Conservation (phyloP, 108 stramenopile genomes). For the Craspedostauros australis region DNA sequence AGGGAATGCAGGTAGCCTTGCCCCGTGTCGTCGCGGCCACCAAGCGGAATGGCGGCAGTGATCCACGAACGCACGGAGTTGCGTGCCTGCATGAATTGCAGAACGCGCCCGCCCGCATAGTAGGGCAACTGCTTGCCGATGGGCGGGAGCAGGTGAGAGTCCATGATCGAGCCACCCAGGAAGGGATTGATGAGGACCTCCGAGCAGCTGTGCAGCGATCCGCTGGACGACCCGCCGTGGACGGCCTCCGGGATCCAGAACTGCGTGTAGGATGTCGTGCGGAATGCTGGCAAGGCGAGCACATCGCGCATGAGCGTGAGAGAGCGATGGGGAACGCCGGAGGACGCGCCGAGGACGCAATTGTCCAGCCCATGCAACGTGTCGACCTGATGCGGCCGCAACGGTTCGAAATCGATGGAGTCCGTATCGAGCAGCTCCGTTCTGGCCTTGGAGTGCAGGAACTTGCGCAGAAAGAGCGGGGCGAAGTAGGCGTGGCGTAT, state of each 20-base stretch:
- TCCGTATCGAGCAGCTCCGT: constrained; percentile 27
- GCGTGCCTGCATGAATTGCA: constrained; percentile 81
- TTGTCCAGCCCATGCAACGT: constrained; percentile 35
- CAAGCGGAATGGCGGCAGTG: constrained; percentile 59
- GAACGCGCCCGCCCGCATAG: constrained; percentile 53
- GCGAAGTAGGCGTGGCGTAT: constrained; percentile 64
- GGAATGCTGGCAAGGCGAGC: constrained; percentile 69
- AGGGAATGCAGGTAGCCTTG: constrained; percentile 66
- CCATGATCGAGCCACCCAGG: constrained; percentile 78
- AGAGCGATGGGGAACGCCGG: constrained; percentile 78
- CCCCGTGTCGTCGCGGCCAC: constrained; percentile 76
- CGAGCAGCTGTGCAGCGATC: constrained; percentile 62
- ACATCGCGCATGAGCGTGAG: constrained; percentile 82
- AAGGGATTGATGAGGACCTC: constrained; percentile 77
- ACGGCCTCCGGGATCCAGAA: constrained; percentile 84
- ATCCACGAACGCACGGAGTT: constrained; percentile 81
- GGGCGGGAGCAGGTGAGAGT: constrained; percentile 69
- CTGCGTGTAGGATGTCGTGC: constrained; percentile 76
- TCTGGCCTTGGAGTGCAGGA: constrained; percentile 51
- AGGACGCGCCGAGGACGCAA: constrained; percentile 44
- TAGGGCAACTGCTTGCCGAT: constrained; percentile 67
- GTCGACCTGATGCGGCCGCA: constrained; percentile 19
- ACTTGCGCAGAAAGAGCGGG: constrained; percentile 54
- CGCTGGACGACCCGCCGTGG: constrained; percentile 66
- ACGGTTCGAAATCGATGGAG: constrained; percentile 8